Conservation (phyloP, 495 filamentous ascomycete genomes). For the Bombardia bombarda region DNA sequence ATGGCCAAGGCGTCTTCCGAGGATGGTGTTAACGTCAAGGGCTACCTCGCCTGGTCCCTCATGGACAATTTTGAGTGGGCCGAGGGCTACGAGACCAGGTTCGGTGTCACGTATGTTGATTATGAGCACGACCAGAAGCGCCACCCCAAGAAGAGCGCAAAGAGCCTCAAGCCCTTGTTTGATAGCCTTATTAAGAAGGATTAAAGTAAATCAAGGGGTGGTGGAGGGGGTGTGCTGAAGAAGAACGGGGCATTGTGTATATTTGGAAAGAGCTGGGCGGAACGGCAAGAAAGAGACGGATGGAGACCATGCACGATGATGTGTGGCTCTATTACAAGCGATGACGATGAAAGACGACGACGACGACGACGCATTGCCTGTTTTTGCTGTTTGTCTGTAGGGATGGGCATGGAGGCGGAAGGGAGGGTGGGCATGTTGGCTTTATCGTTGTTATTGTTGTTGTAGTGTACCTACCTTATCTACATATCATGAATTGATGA, state of each 20-base stretch:
- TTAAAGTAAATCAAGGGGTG: background rate
- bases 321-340: too few relatives aligned
- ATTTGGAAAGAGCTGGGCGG: background rate
- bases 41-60: conserved; percentile 75
- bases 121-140: conserved; percentile 68
- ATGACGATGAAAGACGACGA: too few relatives aligned
- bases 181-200: conserved; percentile 45
- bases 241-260: too few relatives aligned
- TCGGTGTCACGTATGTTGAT: conserved; percentile 72
- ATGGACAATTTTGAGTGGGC: conserved; percentile 69
- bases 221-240: too few relatives aligned
- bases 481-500: too few relatives aligned
- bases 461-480: too few relatives aligned
- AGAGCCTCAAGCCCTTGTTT: conserved; percentile 56
- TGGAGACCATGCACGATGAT: too few relatives aligned
- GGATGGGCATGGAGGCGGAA: too few relatives aligned
- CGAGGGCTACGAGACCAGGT: conserved; percentile 77
- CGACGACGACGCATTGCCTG: too few relatives aligned
- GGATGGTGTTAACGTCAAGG: conserved; percentile 64
- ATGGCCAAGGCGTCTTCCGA: conserved; percentile 58
- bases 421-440: too few relatives aligned
- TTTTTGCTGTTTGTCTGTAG: too few relatives aligned
- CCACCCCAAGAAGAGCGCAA: conserved; percentile 71
- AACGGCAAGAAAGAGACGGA: background rate
- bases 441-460: too few relatives aligned